phyloP scores from a whole-genome alignment of 768 basidiomycete species.

The Rhodotorula sphaerocarpa region DNA sequence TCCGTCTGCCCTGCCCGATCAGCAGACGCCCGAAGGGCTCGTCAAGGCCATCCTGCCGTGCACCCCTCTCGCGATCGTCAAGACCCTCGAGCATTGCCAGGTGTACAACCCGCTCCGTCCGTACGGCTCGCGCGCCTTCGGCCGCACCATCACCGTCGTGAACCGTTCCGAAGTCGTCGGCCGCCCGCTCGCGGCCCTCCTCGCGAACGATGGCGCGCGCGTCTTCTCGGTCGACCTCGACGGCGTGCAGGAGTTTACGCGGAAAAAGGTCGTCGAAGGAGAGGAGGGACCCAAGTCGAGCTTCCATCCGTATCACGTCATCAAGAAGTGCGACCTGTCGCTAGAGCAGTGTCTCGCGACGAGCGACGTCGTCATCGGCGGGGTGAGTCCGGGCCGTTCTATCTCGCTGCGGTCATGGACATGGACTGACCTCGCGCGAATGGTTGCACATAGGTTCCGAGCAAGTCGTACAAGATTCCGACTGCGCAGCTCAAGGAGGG shows the following conservation, averaged over 20 bases:
- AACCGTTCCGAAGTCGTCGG: constrained; percentile 99
- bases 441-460: constrained; percentile 58
- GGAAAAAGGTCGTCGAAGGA: constrained; percentile 9
- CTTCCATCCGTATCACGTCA: constrained; percentile 77
- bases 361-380: constrained; percentile 83
- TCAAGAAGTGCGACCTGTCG: constrained; percentile 59
- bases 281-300: constrained; percentile 45
- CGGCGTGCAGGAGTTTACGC: constrained; percentile 94
- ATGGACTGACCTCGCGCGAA: too few species aligned
- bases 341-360: constrained; percentile 71
- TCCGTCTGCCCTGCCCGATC: constrained; percentile 38
- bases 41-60: constrained; percentile 97
- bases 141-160: constrained; percentile 84
- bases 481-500: constrained; percentile 88
- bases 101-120: constrained; percentile 88
- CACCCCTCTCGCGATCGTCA: constrained; percentile 93
- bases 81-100: constrained; percentile 78
- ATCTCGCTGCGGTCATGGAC: background rate
- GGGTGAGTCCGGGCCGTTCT: constrained; percentile 10
- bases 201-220: constrained; percentile 91
- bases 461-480: constrained; percentile 71
- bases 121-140: constrained; percentile 91
- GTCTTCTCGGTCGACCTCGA: constrained; percentile 94
- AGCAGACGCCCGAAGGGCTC: constrained; percentile 62
- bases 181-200: constrained; percentile 84